A percentile compares a stretch with the other conserved stretches of the same genome.
Evolutionary conservation across 2,329 filamentous ascomycete genomes (phyloP).

Genomic region (Chalaropsis ovoidea): DNA sequence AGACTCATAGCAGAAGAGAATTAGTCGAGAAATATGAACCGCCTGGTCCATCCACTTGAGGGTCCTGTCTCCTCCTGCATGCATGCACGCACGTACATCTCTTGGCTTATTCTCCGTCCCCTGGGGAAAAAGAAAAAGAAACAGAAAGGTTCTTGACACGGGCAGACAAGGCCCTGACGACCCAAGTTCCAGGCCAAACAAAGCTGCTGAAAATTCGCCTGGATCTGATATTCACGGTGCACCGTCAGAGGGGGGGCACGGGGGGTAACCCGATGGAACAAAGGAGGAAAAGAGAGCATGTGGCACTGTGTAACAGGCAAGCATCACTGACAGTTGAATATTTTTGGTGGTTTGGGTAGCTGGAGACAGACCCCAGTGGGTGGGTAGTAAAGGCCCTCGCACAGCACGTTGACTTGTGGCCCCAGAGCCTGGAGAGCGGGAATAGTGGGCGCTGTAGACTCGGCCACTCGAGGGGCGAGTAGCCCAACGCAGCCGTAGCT

Average conservation of each 20-base stretch:
- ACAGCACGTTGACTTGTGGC: background rate
- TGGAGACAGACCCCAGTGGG: background rate
- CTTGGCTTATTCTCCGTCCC: background rate
- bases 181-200: background rate
- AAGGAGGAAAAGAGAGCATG: background rate
- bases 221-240: background rate
- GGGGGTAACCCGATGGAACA: background rate
- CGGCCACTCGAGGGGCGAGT: background rate
- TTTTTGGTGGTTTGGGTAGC: background rate
- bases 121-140: background rate
- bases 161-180: background rate
- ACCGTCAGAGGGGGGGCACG: background rate
- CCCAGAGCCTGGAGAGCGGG: background rate
- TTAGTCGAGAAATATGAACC: slow-evolving; percentile 11
- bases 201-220: background rate
- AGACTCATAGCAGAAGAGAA: background rate
- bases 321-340: background rate
- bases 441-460: background rate
- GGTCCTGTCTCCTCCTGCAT: background rate
- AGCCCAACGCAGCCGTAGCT: too few species aligned
- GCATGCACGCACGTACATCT: background rate
- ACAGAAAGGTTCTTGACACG: background rate
- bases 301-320: slow-evolving; percentile 2
- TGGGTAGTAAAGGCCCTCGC: slow-evolving; percentile 3
- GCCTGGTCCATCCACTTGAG: background rate